Percentiles rank a stretch among this genome's conserved stretches.
Evolutionary conservation across 148 eudicot genomes (phyloP).

Genomic region (Gaultheria prostrata): DNA sequence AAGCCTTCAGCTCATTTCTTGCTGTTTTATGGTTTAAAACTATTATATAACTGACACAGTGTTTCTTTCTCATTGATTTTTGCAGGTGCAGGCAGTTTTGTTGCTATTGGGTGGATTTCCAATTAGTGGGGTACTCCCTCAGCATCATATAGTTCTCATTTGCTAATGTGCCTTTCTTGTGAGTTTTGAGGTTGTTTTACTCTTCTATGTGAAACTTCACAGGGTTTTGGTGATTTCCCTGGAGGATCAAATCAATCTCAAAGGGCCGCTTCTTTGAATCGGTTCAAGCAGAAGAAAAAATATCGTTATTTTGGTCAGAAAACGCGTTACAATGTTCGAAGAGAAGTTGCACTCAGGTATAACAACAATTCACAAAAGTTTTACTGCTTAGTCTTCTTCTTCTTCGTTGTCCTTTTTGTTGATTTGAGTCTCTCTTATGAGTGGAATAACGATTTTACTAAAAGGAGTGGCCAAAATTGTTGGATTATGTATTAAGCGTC

Average conservation of each 20-base stretch:
- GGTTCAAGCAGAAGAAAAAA: conserved; percentile 88
- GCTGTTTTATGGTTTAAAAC: neutral
- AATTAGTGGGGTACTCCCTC: conserved; percentile 35
- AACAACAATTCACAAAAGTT: neutral
- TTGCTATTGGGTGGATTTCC: conserved; percentile 68
- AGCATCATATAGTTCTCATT: conserved; percentile 53
- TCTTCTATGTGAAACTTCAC: neutral
- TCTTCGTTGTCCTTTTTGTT: neutral
- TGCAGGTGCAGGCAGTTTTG: conserved; percentile 85
- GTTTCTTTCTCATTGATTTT: conserved; percentile 4
- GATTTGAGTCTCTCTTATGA: neutral
- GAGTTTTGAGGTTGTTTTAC: neutral
- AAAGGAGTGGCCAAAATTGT: neutral
- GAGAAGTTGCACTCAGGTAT: conserved; percentile 92
- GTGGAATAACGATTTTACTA: neutral
- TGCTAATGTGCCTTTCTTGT: neutral
- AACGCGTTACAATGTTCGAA: conserved; percentile 74
- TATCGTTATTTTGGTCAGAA: conserved; percentile 83
- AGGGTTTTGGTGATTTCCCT: conserved; percentile 56
- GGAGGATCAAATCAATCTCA: conserved; percentile 60
- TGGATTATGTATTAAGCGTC: neutral
- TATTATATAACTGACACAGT: neutral
- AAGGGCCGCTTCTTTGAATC: conserved; percentile 71
- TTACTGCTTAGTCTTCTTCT: neutral
- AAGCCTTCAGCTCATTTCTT: too few species aligned